Evolutionary conservation across 164 flowering plant genomes (phyloP).

Genomic region (Annona squamosa): DNA sequence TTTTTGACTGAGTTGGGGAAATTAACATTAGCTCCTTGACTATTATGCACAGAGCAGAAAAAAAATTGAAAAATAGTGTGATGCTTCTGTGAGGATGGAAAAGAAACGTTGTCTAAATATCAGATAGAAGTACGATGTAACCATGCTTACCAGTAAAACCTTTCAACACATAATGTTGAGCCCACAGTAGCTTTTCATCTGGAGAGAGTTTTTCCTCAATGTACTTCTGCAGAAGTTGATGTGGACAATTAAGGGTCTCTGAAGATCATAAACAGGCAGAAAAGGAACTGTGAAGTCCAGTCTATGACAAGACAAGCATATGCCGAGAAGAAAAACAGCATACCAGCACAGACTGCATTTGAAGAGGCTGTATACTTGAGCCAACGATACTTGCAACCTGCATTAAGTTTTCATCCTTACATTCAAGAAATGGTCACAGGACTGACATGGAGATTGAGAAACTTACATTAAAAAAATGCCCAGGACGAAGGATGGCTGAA

Average conservation of each 20-base stretch:
- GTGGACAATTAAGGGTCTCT: background rate
- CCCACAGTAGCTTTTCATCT: slow-evolving; percentile 35
- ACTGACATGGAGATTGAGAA: background rate
- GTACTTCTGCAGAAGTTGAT: slow-evolving; percentile 26
- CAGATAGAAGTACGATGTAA: background rate
- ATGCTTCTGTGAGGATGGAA: background rate
- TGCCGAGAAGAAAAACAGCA: slow-evolving; percentile 2
- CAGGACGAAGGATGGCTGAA: background rate
- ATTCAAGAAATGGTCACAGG: background rate
- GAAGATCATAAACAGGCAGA: background rate
- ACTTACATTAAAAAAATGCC: background rate
- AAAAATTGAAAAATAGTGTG: background rate
- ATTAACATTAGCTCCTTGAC: background rate
- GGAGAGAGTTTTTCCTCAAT: slow-evolving; percentile 43
- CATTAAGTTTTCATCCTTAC: slow-evolving; percentile 2
- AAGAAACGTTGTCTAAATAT: background rate
- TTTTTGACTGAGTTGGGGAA: background rate
- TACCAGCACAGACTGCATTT: slow-evolving; percentile 47
- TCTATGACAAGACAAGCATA: background rate
- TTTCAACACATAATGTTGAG: slow-evolving; percentile 29
- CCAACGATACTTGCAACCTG: slow-evolving; percentile 53
- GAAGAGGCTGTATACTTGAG: slow-evolving; percentile 61
- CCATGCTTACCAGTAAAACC: slow-evolving; percentile 43
- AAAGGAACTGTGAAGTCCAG: background rate
- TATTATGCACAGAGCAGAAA: background rate